Percentiles rank a stretch among this genome's conserved stretches.
These are phyloP conservation scores for Steccherinum ochraceum DNA, from an alignment of 768 basidiomycete genomes.

Conservation along the genomic window DNA sequence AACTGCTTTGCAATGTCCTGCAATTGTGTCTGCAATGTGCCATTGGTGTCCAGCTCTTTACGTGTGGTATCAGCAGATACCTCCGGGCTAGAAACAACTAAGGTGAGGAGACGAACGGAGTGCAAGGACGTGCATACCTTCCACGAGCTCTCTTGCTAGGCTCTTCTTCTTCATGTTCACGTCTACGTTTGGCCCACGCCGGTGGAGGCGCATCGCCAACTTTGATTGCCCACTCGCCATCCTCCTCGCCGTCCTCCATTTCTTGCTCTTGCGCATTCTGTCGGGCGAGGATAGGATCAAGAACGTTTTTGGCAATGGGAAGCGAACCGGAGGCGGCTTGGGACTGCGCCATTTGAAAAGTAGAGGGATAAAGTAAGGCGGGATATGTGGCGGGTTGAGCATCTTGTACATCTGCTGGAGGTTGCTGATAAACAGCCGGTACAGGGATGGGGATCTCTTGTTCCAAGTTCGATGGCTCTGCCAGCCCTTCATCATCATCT, in stretches of 20 bases:
- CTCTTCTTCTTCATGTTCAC: conserved; percentile 28
- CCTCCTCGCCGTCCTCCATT: conserved; percentile 50
- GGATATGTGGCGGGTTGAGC: not conserved
- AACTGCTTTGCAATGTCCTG: conserved; percentile 61
- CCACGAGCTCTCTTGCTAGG: conserved; percentile 37
- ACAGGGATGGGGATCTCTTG: conserved; percentile 2
- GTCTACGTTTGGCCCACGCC: conserved; percentile 59
- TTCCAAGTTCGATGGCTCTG: conserved; percentile 12
- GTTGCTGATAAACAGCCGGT: not conserved
- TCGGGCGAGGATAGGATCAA: conserved; percentile 21
- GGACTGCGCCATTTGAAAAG: not conserved
- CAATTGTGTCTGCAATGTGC: too few species aligned
- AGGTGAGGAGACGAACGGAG: too few species aligned
- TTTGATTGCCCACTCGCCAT: conserved; percentile 60
- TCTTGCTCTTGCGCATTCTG: conserved; percentile 57
- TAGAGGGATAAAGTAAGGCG: not conserved
- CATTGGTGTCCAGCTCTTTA: too few species aligned
- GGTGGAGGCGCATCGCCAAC: conserved; percentile 58
- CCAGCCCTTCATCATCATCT: conserved; percentile 6
- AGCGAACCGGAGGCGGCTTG: not conserved
- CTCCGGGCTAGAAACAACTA: too few species aligned
- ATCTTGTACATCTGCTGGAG: not conserved
- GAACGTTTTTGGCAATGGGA: not conserved
- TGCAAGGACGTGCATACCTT: conserved; percentile 28
- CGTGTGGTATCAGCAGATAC: too few species aligned